A percentile compares a stretch with the other conserved stretches of the same genome.
These are phyloP conservation scores for Neopestalotiopsis clavispora DNA, from an alignment of 2,329 filamentous ascomycete genomes.

Conservation along the genomic window DNA sequence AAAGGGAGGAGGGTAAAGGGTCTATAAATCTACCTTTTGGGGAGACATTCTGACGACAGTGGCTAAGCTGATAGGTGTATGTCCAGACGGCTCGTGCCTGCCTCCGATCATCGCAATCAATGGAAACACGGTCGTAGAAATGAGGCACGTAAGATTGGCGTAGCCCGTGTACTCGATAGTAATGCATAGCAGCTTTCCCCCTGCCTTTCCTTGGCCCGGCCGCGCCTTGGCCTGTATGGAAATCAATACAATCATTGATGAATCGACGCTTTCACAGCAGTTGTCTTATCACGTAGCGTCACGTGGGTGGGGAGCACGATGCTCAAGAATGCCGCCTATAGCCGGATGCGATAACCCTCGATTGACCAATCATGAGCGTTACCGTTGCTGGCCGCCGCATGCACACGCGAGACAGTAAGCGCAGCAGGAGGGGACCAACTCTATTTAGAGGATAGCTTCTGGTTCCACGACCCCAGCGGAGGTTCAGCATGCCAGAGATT, in stretches of 20 bases:
- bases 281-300: conserved; percentile 34
- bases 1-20: neutral
- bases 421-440: conserved; percentile 5
- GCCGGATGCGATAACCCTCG: conserved; percentile 27
- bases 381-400: conserved; percentile 22
- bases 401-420: neutral
- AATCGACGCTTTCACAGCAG: conserved; percentile 23
- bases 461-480: neutral
- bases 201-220: neutral
- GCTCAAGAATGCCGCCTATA: conserved; percentile 34
- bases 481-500: neutral
- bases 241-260: conserved; percentile 33
- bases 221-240: conserved; percentile 21
- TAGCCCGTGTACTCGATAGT: neutral
- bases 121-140: neutral
- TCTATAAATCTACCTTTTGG: conserved; percentile 13
- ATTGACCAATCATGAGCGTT: conserved; percentile 35
- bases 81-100: neutral
- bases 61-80: conserved; percentile 1
- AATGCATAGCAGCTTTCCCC: conserved; percentile 1
- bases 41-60: conserved; percentile 4
- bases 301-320: conserved; percentile 34
- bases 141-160: neutral
- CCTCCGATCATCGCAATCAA: conserved; percentile 15
- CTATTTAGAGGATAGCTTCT: conserved; percentile 5